Base-by-base conservation (phyloP, 176 grass and related monocot species). In the Oryza meyeriana region DNA sequence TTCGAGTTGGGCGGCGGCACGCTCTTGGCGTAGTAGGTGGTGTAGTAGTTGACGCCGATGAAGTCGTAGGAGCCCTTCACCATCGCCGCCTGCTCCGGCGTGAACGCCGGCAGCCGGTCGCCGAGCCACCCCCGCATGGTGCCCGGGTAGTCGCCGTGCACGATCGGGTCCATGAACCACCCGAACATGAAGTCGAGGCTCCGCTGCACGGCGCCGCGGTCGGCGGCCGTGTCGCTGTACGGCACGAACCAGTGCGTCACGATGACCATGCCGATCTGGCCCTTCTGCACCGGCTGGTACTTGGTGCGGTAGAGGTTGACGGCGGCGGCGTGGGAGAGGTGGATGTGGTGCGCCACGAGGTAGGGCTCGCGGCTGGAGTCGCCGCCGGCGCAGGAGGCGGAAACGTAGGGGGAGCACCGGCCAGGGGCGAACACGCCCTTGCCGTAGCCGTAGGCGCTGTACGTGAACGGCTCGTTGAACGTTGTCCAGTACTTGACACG, bases 31-130 rank as follows among this genome's bases (percentile, higher is more conserved):
- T 69, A 92, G 38, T 83, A 79, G 17, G 85, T 9, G 22, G 85
- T 89, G 80, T 90, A 95, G 36, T 95, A 95, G 63, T 92, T 95
- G 35, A 92, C 38, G n/a, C 87, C 90, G 48, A 96, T 40, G 75
- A 96, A 93, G 61, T 96, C 85, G 25, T 88, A 92, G 10, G 90
- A 89, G 16, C 88, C 88, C 67, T 66, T 87, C 0, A 96, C 4
- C 6, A 87, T 7, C 64, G 18, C 17, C 18, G 66, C n/a, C 55
- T 93, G 80, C 71, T 83, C 66, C 0, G 32, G 2, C 1, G 83
- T 93, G 85, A 96, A 96, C 71, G 24, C 10, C 10, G 94, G 94
- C 44, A 96, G 79, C 14, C 86, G 94, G 45, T 16, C 32, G 28
- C 88, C 68, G 10, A 96, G 78, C 58, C 66, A 78, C 1, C 48